Conservation (phyloP, 768 basidiomycete species). For the Serendipita vermifera region DNA sequence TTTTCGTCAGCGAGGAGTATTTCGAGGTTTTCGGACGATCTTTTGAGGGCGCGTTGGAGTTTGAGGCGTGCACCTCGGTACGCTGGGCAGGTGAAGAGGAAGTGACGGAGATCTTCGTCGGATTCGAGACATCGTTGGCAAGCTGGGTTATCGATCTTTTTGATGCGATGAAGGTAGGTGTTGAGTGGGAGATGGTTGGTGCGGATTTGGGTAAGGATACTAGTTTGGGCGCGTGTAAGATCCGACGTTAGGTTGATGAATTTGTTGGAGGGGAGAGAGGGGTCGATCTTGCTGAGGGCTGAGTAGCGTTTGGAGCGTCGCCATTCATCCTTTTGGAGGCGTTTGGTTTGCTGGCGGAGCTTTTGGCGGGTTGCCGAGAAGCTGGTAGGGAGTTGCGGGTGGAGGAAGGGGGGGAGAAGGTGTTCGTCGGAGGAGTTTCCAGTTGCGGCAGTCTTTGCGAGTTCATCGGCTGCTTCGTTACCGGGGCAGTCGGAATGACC, state of each 20-base stretch:
- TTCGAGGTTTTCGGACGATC: no score
- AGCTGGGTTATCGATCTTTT: not conserved
- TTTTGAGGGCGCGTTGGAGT: no score
- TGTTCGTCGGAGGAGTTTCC: not conserved
- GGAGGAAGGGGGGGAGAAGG: not conserved
- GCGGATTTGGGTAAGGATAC: not conserved
- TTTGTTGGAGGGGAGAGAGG: not conserved
- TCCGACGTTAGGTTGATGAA: not conserved
- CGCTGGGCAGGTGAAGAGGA: not conserved
- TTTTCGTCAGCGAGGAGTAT: no score
- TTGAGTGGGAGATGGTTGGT: not conserved
- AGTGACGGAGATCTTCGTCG: not conserved
- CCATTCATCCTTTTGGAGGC: not conserved
- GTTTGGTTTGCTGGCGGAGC: not conserved
- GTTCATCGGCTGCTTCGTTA: not conserved
- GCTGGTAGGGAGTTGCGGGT: not conserved
- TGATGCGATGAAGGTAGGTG: not conserved
- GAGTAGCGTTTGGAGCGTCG: not conserved
- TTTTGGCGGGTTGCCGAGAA: not conserved
- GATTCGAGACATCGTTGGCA: not conserved
- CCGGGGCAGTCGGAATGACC: not conserved
- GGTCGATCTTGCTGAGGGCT: not conserved
- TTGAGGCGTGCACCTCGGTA: not conserved
- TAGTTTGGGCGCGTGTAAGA: not conserved
- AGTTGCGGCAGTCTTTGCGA: not conserved